Evolutionary conservation across 352 stramenopile species (phyloP).

Genomic region (Phytophthora cajani): DNA sequence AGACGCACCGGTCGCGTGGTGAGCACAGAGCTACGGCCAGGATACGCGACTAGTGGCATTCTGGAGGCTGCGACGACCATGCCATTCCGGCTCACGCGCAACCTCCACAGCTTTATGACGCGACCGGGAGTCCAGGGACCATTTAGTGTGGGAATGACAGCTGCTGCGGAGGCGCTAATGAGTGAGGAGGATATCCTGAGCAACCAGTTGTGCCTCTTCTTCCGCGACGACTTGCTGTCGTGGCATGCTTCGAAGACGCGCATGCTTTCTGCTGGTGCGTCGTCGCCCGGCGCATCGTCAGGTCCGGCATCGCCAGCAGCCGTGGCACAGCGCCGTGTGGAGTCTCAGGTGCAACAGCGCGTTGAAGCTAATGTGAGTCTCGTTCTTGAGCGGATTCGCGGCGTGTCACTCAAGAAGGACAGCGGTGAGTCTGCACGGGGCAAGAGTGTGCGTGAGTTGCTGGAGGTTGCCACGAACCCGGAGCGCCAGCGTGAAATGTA

Average conservation of each 20-base stretch:
- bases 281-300: conserved; percentile 26
- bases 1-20: conserved; percentile 81
- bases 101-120: conserved; percentile 90
- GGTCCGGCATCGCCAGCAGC: conserved; percentile 35
- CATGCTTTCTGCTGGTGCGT: conserved; percentile 36
- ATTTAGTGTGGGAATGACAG: conserved; percentile 86
- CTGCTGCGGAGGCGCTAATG: conserved; percentile 82
- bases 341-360: conserved; percentile 83
- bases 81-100: conserved; percentile 91
- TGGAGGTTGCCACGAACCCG: conserved; percentile 83
- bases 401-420: conserved; percentile 82
- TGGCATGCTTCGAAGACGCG: conserved; percentile 91
- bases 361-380: conserved; percentile 88
- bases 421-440: conserved; percentile 58
- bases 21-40: conserved; percentile 84
- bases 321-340: conserved; percentile 62
- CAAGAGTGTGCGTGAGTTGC: conserved; percentile 80
- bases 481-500: conserved; percentile 89
- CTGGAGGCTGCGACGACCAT: conserved; percentile 83
- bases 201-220: conserved; percentile 90
- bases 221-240: conserved; percentile 87
- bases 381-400: conserved; percentile 81
- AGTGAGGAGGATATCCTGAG: conserved; percentile 84
- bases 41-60: conserved; percentile 84
- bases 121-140: conserved; percentile 81